Evolutionary conservation across 2,329 filamentous ascomycete genomes (phyloP).

Genomic region (Diplodia mutila): DNA sequence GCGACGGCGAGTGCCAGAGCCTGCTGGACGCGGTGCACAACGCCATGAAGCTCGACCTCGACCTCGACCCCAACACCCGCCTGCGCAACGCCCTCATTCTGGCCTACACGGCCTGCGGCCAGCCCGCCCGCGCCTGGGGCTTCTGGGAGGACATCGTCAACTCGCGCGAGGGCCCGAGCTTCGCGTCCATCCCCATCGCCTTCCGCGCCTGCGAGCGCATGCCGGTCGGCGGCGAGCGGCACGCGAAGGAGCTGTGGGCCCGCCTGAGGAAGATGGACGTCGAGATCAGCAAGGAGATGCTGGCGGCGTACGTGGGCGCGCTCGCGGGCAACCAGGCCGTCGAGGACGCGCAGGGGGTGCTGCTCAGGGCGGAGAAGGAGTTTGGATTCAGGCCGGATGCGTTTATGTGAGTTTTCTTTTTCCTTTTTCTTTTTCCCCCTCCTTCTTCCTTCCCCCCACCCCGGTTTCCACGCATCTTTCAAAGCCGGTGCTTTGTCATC

Average conservation of each 20-base stretch:
- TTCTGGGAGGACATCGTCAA: constrained; percentile 86
- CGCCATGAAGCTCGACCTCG: constrained; percentile 90
- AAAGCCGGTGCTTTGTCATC: no score
- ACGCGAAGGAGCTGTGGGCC: constrained; percentile 66
- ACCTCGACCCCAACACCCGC: constrained; percentile 73
- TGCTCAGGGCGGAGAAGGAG: constrained; percentile 68
- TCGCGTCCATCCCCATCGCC: constrained; percentile 77
- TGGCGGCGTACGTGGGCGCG: constrained; percentile 75
- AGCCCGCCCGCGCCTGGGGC: constrained; percentile 68
- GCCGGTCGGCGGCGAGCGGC: constrained; percentile 48
- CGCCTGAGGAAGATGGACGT: constrained; percentile 76
- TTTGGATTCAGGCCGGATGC: constrained; percentile 69
- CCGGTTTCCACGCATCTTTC: no score
- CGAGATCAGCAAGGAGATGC: constrained; percentile 73
- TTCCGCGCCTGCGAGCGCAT: constrained; percentile 76
- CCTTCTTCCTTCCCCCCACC: no score
- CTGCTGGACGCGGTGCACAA: constrained; percentile 77
- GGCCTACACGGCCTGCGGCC: constrained; percentile 73
- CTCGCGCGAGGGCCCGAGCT: constrained; percentile 82
- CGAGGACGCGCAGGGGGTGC: constrained; percentile 66
- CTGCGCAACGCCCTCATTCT: constrained; percentile 87
- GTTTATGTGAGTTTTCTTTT: constrained; percentile 64
- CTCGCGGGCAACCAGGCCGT: constrained; percentile 73
- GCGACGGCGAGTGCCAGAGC: constrained; percentile 33
- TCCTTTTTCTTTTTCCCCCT: no score